Percentiles rank a stretch among this genome's conserved stretches.
Evolutionary conservation across 2,329 filamentous ascomycete species (phyloP).

Genomic region (Aspergillus bombycis): DNA sequence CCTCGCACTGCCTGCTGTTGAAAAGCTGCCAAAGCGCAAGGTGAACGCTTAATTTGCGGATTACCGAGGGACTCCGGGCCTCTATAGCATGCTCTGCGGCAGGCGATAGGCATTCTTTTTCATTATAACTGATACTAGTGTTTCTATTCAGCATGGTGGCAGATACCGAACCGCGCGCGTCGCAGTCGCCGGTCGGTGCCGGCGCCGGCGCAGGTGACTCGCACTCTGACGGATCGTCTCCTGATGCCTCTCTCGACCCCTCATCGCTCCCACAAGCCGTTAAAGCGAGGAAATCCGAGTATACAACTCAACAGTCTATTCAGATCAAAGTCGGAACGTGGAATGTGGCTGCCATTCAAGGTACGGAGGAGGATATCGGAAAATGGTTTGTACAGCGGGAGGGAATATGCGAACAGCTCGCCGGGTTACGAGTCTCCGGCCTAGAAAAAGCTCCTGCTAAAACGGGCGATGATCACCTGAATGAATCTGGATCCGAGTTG

Average conservation of each 20-base stretch:
- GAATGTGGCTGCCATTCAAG: conserved; percentile 87
- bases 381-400: conserved; percentile 84
- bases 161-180: conserved; percentile 9
- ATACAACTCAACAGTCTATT: conserved; percentile 72
- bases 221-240: conserved; percentile 13
- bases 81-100: not conserved
- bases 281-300: conserved; percentile 75
- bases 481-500: conserved; percentile 32
- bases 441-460: conserved; percentile 22
- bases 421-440: conserved; percentile 50
- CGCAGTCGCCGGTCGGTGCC: conserved; percentile 12
- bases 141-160: conserved; percentile 18
- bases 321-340: conserved; percentile 90
- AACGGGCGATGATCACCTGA: conserved; percentile 18
- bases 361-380: conserved; percentile 83
- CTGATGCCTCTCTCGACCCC: conserved; percentile 31
- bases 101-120: not conserved
- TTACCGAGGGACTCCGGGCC: not conserved
- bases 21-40: conserved; percentile 1
- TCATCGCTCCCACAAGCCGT: conserved; percentile 61
- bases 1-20: conserved; percentile 13
- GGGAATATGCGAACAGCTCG: conserved; percentile 67
- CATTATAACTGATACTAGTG: not conserved
- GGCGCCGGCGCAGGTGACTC: conserved; percentile 14
- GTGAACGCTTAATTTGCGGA: not conserved